Conservation (phyloP, 148 eudicot species). For the Rhododendron ferrugineum region DNA sequence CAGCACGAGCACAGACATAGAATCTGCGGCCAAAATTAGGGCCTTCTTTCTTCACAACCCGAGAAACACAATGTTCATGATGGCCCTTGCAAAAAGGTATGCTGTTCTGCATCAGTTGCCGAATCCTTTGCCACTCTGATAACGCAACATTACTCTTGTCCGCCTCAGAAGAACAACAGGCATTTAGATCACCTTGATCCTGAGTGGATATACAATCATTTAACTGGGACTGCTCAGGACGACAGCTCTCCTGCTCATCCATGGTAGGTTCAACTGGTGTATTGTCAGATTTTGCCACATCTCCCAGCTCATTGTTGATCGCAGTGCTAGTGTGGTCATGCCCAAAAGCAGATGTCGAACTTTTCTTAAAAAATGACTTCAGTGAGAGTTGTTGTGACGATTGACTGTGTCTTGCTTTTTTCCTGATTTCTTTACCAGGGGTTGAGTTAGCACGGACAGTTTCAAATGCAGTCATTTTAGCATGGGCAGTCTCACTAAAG, state of each 20-base stretch:
- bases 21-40: conserved; percentile 80
- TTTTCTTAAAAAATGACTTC: conserved; percentile 69
- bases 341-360: conserved; percentile 19
- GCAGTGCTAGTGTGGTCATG: conserved; percentile 18
- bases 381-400: conserved; percentile 79
- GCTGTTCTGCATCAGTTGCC: conserved; percentile 80
- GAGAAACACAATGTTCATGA: conserved; percentile 73
- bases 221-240: conserved; percentile 16
- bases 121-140: conserved; percentile 93
- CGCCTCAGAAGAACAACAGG: conserved; percentile 28
- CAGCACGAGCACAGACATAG: conserved; percentile 92
- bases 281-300: conserved; percentile 21
- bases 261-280: conserved; percentile 14
- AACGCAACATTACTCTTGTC: conserved; percentile 53
- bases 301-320: conserved; percentile 23
- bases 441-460: conserved; percentile 16
- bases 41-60: conserved; percentile 88
- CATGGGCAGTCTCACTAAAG: conserved; percentile 2
- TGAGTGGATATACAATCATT: conserved; percentile 18
- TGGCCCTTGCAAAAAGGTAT: conserved; percentile 94
- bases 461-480: conserved; percentile 1
- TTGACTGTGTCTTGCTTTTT: conserved; percentile 56
- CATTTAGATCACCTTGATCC: conserved; percentile 21
- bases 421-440: conserved; percentile 35
- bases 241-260: conserved; percentile 14